A percentile compares a stretch with the other conserved stretches of the same genome.
phyloP scores from a whole-genome alignment of 495 filamentous ascomycete species.

The Chaetomidium leptoderma region DNA sequence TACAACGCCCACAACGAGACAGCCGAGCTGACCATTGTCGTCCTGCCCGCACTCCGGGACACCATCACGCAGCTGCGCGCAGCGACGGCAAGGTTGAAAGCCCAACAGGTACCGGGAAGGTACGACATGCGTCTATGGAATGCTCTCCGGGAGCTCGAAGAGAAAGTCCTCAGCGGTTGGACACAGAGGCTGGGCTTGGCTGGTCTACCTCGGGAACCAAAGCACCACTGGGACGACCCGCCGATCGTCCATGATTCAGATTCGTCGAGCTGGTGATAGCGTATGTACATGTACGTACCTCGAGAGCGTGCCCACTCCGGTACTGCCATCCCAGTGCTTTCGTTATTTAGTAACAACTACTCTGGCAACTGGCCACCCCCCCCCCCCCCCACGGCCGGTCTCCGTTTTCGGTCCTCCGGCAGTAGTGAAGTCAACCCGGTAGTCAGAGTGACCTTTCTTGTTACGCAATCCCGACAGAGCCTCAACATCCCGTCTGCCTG shows the following conservation, averaged over 20 bases:
- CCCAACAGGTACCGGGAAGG: background rate
- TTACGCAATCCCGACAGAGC: slow-evolving; percentile 1
- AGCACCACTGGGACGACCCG: too few species aligned
- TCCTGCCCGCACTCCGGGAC: background rate
- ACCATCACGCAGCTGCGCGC: background rate
- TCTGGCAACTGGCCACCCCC: background rate
- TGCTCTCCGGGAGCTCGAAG: background rate
- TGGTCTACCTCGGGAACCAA: background rate
- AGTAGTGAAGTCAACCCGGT: too few species aligned
- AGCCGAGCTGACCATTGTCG: background rate
- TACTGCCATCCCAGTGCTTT: too few species aligned
- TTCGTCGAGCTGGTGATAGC: too few species aligned
- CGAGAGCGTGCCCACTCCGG: too few species aligned
- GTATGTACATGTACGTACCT: too few species aligned
- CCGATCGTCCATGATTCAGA: too few species aligned
- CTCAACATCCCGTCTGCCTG: background rate
- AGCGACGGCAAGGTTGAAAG: background rate
- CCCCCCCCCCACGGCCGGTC: background rate
- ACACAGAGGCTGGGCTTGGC: background rate
- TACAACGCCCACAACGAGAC: background rate
- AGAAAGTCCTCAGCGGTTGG: background rate
- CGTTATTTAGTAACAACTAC: background rate
- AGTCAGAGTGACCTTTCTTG: background rate
- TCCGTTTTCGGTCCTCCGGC: too few species aligned
- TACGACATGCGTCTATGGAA: background rate